Conservation (phyloP, 2,329 filamentous ascomycete genomes). For the Daldinia sp. region DNA sequence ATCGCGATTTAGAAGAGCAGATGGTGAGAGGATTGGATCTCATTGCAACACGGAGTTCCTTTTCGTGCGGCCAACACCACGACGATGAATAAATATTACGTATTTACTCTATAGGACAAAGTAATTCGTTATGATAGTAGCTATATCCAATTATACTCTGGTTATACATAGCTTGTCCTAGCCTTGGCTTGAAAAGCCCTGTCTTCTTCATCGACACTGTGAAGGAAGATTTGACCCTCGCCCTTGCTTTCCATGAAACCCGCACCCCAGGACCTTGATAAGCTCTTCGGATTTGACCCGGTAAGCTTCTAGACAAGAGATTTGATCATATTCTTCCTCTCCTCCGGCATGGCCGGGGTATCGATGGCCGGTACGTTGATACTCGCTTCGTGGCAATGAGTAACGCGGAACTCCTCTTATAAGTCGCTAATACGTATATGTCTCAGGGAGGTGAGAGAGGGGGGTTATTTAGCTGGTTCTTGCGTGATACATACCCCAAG, state of each 20-base stretch:
- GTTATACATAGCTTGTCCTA: slow-evolving; percentile 10
- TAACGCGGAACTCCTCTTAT: slow-evolving; percentile 1
- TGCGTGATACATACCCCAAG: slow-evolving; percentile 10
- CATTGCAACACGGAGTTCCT: no score
- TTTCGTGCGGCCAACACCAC: no score
- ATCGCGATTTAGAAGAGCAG: no score
- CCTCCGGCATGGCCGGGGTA: slow-evolving; percentile 22
- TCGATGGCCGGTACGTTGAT: slow-evolving; percentile 17
- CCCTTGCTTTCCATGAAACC: slow-evolving; percentile 41
- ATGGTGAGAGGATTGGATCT: no score
- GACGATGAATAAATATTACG: no score
- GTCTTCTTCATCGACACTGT: slow-evolving; percentile 2
- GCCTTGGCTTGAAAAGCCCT: neutral
- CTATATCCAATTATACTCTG: no score
- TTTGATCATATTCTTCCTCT: slow-evolving; percentile 28
- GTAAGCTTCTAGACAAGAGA: slow-evolving; percentile 24
- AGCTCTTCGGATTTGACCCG: neutral
- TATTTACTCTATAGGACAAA: no score
- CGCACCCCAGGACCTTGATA: slow-evolving; percentile 20
- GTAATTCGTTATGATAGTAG: no score
- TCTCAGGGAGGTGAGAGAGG: no score
- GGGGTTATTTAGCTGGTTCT: neutral
- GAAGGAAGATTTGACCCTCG: slow-evolving; percentile 36
- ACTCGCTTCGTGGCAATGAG: slow-evolving; percentile 8
- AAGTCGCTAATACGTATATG: neutral